phyloP scores from a whole-genome alignment of 108 stramenopile genomes.

The Nitzschia palea region DNA sequence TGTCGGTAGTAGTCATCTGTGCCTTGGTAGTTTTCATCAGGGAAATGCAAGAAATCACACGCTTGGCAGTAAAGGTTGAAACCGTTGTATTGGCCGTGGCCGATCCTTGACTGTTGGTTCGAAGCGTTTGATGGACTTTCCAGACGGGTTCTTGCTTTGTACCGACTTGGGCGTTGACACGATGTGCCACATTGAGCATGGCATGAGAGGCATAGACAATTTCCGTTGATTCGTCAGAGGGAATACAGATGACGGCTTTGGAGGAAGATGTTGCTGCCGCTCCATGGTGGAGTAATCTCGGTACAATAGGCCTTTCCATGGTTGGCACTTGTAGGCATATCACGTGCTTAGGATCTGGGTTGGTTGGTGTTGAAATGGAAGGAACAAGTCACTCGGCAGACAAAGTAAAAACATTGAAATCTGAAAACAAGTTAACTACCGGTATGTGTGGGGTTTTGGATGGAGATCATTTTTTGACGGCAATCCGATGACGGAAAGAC shows the following conservation, averaged over 20 bases:
- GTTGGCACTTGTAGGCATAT: too few relatives aligned
- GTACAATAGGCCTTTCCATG: too few relatives aligned
- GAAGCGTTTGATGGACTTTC: constrained; percentile 48
- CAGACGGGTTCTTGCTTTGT: constrained; percentile 33
- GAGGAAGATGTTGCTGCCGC: constrained; percentile 67
- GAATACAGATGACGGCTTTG: constrained; percentile 61
- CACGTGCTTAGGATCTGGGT: too few relatives aligned
- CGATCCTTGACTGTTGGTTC: constrained; percentile 29
- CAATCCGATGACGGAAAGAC: too few relatives aligned
- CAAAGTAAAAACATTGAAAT: too few relatives aligned
- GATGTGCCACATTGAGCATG: constrained; percentile 39
- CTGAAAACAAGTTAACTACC: too few relatives aligned
- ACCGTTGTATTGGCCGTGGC: constrained; percentile 23
- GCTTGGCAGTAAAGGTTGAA: constrained; percentile 26
- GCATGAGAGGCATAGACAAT: constrained; percentile 50
- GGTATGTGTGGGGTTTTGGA: too few relatives aligned
- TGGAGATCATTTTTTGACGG: too few relatives aligned
- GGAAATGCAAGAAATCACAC: constrained; percentile 31
- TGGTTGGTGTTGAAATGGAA: too few relatives aligned
- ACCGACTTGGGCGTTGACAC: not conserved
- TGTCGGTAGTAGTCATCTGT: constrained; percentile 8
- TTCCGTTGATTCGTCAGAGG: constrained; percentile 8
- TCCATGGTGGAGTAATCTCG: constrained; percentile 74
- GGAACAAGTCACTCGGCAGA: too few relatives aligned
- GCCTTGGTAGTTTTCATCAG: constrained; percentile 15